Conservation (phyloP, 768 basidiomycete species). For the Calocybe indica region DNA sequence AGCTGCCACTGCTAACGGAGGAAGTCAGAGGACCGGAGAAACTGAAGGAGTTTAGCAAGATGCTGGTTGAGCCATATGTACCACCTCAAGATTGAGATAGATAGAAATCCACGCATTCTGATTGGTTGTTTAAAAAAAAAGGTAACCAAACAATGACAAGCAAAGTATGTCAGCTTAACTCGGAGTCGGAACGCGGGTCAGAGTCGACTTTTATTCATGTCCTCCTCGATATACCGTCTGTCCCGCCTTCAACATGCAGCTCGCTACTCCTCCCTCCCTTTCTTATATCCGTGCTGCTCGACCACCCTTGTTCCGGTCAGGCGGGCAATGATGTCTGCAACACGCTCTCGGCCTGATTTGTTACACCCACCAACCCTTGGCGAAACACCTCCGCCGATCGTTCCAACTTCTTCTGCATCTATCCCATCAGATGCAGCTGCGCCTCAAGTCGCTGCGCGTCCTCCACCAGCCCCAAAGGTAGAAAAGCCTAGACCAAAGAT, state of each 20-base stretch:
- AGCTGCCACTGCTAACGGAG: conserved; percentile 90
- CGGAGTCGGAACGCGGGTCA: background rate
- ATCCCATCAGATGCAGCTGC: conserved; percentile 56
- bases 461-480: conserved; percentile 61
- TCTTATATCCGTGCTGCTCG: conserved; percentile 25
- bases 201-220: conserved; percentile 11
- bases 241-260: conserved; percentile 23
- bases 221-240: conserved; percentile 22
- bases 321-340: conserved; percentile 65
- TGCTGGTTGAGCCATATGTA: conserved; percentile 79
- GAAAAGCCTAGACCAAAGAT: conserved; percentile 62
- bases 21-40: conserved; percentile 95
- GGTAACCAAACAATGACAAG: conserved; percentile 6
- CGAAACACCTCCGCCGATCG: conserved; percentile 47
- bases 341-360: conserved; percentile 31
- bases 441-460: conserved; percentile 67
- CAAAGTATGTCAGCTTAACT: conserved; percentile 11
- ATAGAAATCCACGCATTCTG: conserved; percentile 9
- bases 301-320: conserved; percentile 33
- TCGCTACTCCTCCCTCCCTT: conserved; percentile 24
- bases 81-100: conserved; percentile 39
- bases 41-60: conserved; percentile 87
- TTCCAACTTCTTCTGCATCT: conserved; percentile 34
- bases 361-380: conserved; percentile 21
- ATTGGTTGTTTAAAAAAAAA: conserved; percentile 8